phyloP scores from a whole-genome alignment of 257 asterid genomes.

The Petunia secreta region DNA sequence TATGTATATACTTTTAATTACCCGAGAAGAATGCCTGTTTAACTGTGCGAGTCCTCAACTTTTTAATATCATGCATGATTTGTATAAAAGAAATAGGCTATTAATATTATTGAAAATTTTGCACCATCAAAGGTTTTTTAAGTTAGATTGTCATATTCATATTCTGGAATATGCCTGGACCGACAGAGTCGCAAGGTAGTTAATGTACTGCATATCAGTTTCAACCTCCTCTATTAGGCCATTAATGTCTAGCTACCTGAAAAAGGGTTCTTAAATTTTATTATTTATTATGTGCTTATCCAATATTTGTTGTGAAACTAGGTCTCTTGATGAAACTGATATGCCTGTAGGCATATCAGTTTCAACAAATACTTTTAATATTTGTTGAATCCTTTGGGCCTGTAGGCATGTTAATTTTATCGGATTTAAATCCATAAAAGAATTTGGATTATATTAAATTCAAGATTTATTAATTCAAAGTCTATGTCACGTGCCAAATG shows the following conservation, averaged over 20 bases:
- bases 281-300: too few relatives aligned
- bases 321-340: too few relatives aligned
- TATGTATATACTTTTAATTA: background rate
- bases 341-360: too few relatives aligned
- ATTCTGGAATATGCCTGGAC: conserved; percentile 5
- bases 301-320: too few relatives aligned
- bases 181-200: background rate
- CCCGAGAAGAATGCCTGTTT: background rate
- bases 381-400: too few relatives aligned
- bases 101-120: background rate
- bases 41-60: background rate
- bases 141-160: background rate
- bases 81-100: background rate
- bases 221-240: background rate
- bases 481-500: too few relatives aligned
- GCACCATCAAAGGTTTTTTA: background rate
- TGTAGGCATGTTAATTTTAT: too few relatives aligned
- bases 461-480: too few relatives aligned
- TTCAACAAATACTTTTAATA: too few relatives aligned
- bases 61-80: conserved; percentile 16
- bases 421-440: too few relatives aligned
- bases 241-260: background rate
- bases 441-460: too few relatives aligned
- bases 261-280: background rate
- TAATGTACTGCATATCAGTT: background rate